Conservation (phyloP, 1,284 basidiomycete genomes). For the Austroboletus sp. region DNA sequence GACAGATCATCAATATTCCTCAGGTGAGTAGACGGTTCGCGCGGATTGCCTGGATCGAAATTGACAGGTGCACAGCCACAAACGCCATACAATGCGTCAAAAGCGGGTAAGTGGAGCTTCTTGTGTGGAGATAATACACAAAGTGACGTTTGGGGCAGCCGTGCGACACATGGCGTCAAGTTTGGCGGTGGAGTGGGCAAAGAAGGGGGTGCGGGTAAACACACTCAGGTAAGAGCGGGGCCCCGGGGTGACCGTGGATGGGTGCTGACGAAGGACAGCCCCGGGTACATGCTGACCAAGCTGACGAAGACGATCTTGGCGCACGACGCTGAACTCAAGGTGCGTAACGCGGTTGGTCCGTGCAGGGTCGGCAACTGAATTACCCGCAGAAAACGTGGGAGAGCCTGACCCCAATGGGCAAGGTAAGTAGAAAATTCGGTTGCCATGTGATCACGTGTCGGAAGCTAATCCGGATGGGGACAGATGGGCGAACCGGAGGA, state of each 20-base stretch:
- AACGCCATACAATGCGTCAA: slow-evolving; percentile 95
- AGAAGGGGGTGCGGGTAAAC: slow-evolving; percentile 78
- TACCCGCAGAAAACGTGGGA: slow-evolving; percentile 75
- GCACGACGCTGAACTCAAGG: slow-evolving; percentile 67
- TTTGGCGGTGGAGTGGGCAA: slow-evolving; percentile 86
- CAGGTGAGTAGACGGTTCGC: slow-evolving; percentile 40
- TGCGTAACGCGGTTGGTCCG: slow-evolving; percentile 19
- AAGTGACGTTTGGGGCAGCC: slow-evolving; percentile 38
- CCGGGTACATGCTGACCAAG: slow-evolving; percentile 87
- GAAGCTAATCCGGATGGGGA: slow-evolving; percentile 3
- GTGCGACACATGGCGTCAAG: slow-evolving; percentile 85
- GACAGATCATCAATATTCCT: slow-evolving; percentile 79
- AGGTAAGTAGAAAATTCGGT: slow-evolving; percentile 40
- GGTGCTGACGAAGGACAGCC: slow-evolving; percentile 33
- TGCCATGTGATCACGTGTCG: background rate
- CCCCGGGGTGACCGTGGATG: too few species aligned
- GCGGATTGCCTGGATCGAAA: background rate
- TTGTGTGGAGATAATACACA: background rate
- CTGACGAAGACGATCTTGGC: slow-evolving; percentile 75
- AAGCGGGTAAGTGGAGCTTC: slow-evolving; percentile 51
- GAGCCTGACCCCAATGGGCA: slow-evolving; percentile 82
- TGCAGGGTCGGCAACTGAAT: background rate
- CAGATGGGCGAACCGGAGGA: slow-evolving; percentile 76
- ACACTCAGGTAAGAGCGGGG: slow-evolving; percentile 49
- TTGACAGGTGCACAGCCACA: slow-evolving; percentile 54